Percentiles rank a stretch among this genome's conserved stretches.
These are phyloP conservation scores for Leccinum pachyderme DNA, from an alignment of 1,284 basidiomycete species.

Conservation along the genomic window DNA sequence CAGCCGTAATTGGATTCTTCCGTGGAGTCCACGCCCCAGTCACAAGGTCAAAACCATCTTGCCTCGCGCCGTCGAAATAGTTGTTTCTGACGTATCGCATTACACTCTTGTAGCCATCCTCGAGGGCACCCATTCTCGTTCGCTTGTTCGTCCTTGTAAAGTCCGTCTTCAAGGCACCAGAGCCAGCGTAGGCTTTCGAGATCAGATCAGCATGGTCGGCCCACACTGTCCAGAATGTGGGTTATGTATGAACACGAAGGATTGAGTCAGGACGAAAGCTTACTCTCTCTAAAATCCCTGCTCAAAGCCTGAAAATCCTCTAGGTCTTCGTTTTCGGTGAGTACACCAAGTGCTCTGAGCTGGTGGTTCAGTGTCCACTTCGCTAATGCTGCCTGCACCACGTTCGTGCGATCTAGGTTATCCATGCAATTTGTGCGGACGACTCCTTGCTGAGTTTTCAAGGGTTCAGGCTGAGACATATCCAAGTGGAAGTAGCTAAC, in stretches of 20 bases:
- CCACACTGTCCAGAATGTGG: conserved; percentile 71
- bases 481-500: conserved; percentile 75
- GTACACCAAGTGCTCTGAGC: conserved; percentile 68
- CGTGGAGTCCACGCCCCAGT: conserved; percentile 88
- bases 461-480: conserved; percentile 42
- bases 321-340: conserved; percentile 66
- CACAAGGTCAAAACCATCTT: conserved; percentile 94
- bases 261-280: conserved; percentile 29
- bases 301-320: conserved; percentile 80
- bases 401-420: conserved; percentile 96
- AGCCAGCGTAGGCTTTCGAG: conserved; percentile 90
- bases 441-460: conserved; percentile 61
- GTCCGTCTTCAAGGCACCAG: conserved; percentile 95
- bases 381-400: conserved; percentile 87
- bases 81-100: conserved; percentile 96
- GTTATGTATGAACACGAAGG: conserved; percentile 1
- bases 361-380: conserved; percentile 85
- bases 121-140: conserved; percentile 74
- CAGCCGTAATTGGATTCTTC: conserved; percentile 61
- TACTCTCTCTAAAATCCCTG: conserved; percentile 86
- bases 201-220: conserved; percentile 95
- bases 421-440: conserved; percentile 93
- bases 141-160: conserved; percentile 94
- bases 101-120: conserved; percentile 87
- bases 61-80: conserved; percentile 90